Conservation (phyloP, 768 basidiomycete genomes). For the Floccularia luteovirens region DNA sequence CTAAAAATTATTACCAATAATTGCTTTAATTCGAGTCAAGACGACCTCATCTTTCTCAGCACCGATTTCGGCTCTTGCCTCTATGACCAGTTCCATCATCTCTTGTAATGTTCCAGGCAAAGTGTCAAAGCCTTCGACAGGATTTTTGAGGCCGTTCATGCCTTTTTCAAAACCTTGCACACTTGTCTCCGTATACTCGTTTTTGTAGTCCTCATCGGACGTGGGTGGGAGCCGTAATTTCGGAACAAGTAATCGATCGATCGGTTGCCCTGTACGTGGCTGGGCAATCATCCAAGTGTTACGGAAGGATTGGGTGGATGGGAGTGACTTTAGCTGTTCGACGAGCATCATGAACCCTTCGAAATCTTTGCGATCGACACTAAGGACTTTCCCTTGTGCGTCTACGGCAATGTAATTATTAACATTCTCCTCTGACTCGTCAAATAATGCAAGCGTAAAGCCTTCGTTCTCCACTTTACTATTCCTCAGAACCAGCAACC, state of each 20-base stretch:
- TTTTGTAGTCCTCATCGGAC: too few relatives aligned
- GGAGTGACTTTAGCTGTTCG: conserved; percentile 12
- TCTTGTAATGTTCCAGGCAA: conserved; percentile 23
- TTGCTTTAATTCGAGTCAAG: conserved; percentile 17
- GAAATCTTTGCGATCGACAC: conserved; percentile 17
- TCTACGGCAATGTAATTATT: conserved; percentile 19
- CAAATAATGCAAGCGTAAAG: conserved; percentile 27
- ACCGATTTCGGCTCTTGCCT: conserved; percentile 19
- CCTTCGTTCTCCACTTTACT: conserved; percentile 23
- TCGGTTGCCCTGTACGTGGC: conserved; percentile 21
- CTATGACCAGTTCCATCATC: conserved; percentile 21
- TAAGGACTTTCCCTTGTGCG: conserved; percentile 18
- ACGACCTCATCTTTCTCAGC: conserved; percentile 17
- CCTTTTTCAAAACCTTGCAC: conserved; percentile 26
- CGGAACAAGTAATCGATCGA: conserved; percentile 23
- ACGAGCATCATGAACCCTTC: conserved; percentile 17
- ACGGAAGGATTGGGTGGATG: conserved; percentile 18
- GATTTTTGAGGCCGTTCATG: conserved; percentile 16
- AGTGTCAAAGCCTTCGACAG: conserved; percentile 16
- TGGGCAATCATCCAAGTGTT: conserved; percentile 27
- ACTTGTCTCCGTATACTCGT: conserved; percentile 18
- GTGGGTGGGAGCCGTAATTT: too few relatives aligned
- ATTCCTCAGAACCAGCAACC: conserved; percentile 23
- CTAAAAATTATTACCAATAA: conserved; percentile 17
- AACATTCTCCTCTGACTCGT: conserved; percentile 6